Percentiles rank a stretch among this genome's conserved stretches.
Conservation (phyloP, 2,329 filamentous ascomycete species). For the Helotiales sp. region DNA sequence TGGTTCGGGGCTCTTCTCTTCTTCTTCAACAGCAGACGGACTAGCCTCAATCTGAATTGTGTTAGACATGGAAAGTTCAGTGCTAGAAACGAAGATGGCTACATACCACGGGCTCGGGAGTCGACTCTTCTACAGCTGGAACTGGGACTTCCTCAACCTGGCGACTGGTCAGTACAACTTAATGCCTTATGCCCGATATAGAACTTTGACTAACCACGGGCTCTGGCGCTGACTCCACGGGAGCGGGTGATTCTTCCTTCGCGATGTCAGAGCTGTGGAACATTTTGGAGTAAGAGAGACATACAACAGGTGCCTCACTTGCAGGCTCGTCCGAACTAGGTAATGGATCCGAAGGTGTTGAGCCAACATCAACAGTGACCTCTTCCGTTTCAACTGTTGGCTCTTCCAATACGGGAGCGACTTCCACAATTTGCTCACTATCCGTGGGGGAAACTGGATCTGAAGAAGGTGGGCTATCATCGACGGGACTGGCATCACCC, state of each 20-base stretch:
- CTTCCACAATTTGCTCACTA: background rate
- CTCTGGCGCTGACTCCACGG: background rate
- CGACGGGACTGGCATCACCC: slow-evolving; percentile 1
- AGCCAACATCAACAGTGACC: background rate
- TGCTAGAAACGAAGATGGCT: background rate
- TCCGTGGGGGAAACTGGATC: slow-evolving; percentile 6
- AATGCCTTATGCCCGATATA: background rate
- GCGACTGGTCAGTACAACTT: background rate
- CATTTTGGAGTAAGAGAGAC: background rate
- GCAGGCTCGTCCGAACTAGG: background rate
- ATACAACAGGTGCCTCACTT: slow-evolving; percentile 14
- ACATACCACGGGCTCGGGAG: background rate
- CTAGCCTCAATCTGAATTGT: background rate
- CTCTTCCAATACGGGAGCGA: background rate
- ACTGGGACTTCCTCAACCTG: background rate
- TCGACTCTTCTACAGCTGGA: background rate
- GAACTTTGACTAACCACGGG: slow-evolving; percentile 1
- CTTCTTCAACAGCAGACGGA: slow-evolving; percentile 6
- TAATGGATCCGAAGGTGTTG: background rate
- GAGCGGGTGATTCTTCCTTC: slow-evolving; percentile 8
- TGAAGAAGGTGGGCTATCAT: slow-evolving; percentile 1
- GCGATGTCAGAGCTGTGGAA: background rate
- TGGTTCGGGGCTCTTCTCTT: slow-evolving; percentile 7
- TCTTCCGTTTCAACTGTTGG: slow-evolving; percentile 5
- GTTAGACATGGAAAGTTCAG: background rate